Base-by-base conservation (phyloP, 495 filamentous ascomycete genomes). In the Hamigera avellanea region DNA sequence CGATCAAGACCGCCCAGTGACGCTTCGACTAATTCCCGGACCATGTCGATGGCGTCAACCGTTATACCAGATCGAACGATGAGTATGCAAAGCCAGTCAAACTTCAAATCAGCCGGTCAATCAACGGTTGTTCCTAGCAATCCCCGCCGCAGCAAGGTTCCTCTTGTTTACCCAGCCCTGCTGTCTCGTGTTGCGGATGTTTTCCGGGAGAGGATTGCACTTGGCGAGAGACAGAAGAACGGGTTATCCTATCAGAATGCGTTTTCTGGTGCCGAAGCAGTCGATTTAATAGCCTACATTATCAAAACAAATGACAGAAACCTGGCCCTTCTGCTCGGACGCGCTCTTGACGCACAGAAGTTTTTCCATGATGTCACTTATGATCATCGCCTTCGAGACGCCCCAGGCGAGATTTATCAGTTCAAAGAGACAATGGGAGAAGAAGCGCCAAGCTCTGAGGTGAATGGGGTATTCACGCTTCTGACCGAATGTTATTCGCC, bases 321-420 rank as follows among this genome's bases (percentile, higher is more conserved):
- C 50, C 65, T 99, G 44, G 91, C 93, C 27, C 64, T 99, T 37
- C 75, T 99, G 8, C 60, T 99, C n/a, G 93, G 93, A 31, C 73
- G 93, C 44, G 84, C 87, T 38, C 64, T 99, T 30, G 93, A 99
- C 64, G 93, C 93, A 28, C 93, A 99, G 59, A 99, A 96, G 57
- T 95, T 96, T 58, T 99, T 99, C 55, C 93, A 96, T 57, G 93
- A 99, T 73, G 93, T 96, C 27, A 95, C 88, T 3, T 99, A 99
- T 57, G 88, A 94, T 42, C 93, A 99, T 54, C 76, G 93, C 32
- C 64, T 99, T 37, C 79, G 93, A 48, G 93, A 99, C 62, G 89
- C 87, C 6, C 66, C 75, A 8, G 76, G 74, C 29, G 93, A 99
- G 54, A 80, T 99, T 45, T 99, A 95, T 57, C 88, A 95, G 53